A percentile compares a stretch with the other conserved stretches of the same genome.
Evolutionary conservation across 169 alveolate genomes (phyloP).

Genomic region (Eimeria maxima): DNA sequence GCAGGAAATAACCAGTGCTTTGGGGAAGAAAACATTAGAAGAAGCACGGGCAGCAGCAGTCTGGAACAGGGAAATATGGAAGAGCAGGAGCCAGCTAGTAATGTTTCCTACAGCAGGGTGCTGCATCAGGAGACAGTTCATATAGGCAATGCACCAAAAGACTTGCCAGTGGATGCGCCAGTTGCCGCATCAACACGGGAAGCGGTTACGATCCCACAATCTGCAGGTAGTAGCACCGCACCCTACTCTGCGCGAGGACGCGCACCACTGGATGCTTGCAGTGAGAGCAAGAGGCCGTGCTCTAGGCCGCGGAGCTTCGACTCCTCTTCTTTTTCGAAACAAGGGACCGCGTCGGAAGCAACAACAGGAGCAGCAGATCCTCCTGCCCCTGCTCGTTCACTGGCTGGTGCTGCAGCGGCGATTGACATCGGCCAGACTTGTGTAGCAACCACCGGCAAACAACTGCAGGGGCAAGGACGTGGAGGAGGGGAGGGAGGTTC

Average conservation of each 20-base stretch:
- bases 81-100: background rate
- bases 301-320: conserved; percentile 57
- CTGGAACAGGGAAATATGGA: conserved; percentile 1
- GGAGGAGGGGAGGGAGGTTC: background rate
- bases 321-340: conserved; percentile 23
- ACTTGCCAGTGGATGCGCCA: background rate
- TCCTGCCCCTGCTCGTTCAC: background rate
- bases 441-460: background rate
- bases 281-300: conserved; percentile 69
- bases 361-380: background rate
- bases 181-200: background rate
- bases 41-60: conserved; percentile 23
- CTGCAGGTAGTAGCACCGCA: background rate
- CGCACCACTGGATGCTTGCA: background rate
- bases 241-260: background rate
- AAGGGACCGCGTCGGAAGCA: background rate
- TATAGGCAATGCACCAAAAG: background rate
- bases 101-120: background rate
- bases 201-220: background rate
- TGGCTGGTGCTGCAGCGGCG: conserved; percentile 18
- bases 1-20: background rate
- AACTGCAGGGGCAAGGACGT: conserved; percentile 13
- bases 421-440: background rate
- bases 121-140: background rate
- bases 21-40: background rate